Conservation (phyloP, 106 monocot genomes). For the Dendrobium catenatum region DNA sequence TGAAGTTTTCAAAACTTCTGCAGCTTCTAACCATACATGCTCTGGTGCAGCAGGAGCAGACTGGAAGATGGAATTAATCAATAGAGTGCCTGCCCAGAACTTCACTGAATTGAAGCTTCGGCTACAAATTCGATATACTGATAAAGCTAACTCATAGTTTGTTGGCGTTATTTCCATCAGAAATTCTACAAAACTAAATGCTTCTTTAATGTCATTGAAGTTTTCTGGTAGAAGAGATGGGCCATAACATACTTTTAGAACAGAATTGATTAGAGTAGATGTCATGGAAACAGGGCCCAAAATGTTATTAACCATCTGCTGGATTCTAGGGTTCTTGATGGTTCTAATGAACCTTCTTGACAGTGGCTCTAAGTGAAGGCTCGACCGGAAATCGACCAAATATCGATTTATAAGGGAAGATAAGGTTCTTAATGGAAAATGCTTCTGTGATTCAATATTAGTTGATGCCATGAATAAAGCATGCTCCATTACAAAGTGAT, state of each 20-base stretch:
- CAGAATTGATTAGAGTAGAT: conserved; percentile 50
- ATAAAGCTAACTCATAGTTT: conserved; percentile 67
- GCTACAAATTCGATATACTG: conserved; percentile 28
- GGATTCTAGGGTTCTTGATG: conserved; percentile 58
- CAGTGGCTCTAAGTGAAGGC: conserved; percentile 22
- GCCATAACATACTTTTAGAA: conserved; percentile 68
- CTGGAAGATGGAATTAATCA: conserved; percentile 68
- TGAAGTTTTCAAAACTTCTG: conserved; percentile 21
- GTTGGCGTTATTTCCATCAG: conserved; percentile 62
- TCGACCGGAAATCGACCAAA: conserved; percentile 36
- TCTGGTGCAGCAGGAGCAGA: conserved; percentile 72
- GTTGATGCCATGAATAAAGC: conserved; percentile 24
- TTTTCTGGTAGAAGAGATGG: conserved; percentile 50
- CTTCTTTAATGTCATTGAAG: conserved; percentile 36
- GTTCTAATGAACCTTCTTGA: conserved; percentile 47
- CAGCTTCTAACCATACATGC: conserved; percentile 54
- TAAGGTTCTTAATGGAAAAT: conserved; percentile 1
- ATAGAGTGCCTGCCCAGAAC: conserved; percentile 65
- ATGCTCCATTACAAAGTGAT: conserved; percentile 66
- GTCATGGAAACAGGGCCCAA: conserved; percentile 52
- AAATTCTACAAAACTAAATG: conserved; percentile 62
- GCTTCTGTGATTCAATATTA: neutral
- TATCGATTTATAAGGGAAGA: conserved; percentile 31
- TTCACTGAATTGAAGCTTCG: conserved; percentile 20
- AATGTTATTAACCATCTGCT: conserved; percentile 41